These are phyloP conservation scores for Stevia rebaudiana DNA, from an alignment of 140 eudicot genomes.

Conservation along the genomic window DNA sequence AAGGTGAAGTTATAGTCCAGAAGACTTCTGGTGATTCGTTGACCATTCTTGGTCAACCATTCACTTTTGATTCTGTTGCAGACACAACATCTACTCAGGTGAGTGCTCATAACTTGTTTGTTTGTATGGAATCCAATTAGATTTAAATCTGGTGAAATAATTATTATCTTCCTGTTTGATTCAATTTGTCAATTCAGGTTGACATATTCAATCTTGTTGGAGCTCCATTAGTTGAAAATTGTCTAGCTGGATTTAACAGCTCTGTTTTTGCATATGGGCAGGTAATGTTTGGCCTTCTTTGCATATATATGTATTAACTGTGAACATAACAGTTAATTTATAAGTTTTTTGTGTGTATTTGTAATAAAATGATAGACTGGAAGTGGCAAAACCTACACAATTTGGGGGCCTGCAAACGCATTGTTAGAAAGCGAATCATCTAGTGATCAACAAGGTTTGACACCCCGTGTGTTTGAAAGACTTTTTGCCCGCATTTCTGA, in stretches of 20 bases:
- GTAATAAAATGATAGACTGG: conserved; percentile 59
- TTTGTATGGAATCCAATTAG: background rate
- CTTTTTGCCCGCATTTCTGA: conserved; percentile 75
- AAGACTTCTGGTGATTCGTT: conserved; percentile 63
- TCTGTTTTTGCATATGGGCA: conserved; percentile 98
- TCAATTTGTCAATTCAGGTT: conserved; percentile 36
- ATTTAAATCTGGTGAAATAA: background rate
- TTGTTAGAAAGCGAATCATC: conserved; percentile 50
- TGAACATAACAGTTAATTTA: background rate
- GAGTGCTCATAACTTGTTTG: conserved; percentile 8
- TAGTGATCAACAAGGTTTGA: conserved; percentile 79
- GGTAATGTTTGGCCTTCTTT: conserved; percentile 38
- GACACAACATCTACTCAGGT: conserved; percentile 75
- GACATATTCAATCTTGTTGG: conserved; percentile 88
- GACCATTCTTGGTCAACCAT: conserved; percentile 63
- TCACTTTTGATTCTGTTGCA: conserved; percentile 83
- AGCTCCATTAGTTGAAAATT: conserved; percentile 91
- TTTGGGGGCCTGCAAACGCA: conserved; percentile 95
- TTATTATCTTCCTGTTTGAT: background rate
- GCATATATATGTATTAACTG: background rate
- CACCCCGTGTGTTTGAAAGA: conserved; percentile 82
- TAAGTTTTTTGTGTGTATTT: background rate
- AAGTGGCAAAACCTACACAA: conserved; percentile 92
- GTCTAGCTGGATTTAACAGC: conserved; percentile 93
- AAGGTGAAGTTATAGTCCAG: conserved; percentile 46